Conservation (phyloP, 2,329 filamentous ascomycete genomes). For the Esteya vermicola region DNA sequence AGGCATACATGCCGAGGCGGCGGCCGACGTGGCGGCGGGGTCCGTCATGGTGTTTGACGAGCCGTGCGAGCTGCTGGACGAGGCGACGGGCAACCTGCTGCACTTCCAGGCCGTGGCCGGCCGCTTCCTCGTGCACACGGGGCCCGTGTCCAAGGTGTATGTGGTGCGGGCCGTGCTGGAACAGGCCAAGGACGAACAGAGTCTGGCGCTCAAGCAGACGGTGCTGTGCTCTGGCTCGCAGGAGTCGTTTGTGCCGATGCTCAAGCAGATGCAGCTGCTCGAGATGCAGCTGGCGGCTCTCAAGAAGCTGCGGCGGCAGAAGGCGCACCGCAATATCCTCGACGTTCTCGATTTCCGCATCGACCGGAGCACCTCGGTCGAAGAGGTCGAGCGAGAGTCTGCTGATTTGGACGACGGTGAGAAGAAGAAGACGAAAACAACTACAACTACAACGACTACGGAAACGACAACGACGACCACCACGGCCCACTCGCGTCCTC, state of each 20-base stretch:
- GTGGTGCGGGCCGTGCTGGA: constrained; percentile 55
- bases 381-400: constrained; percentile 1
- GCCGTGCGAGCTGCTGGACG: constrained; percentile 47
- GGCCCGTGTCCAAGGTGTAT: constrained; percentile 53
- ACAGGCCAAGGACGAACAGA: constrained; percentile 39
- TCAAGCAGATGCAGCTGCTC: constrained; percentile 61
- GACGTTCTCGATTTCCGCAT: constrained; percentile 76
- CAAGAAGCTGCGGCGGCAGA: constrained; percentile 60
- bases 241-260: constrained; percentile 52
- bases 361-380: constrained; percentile 21
- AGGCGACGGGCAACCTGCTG: constrained; percentile 45
- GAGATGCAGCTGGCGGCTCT: constrained; percentile 65
- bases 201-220: constrained; percentile 62
- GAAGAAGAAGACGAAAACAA: background rate
- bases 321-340: constrained; percentile 66
- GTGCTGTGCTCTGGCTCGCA: constrained; percentile 41
- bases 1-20: no score
- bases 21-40: constrained; percentile 18
- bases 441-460: background rate
- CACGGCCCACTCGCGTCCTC: constrained; percentile 20
- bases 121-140: constrained; percentile 50
- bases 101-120: constrained; percentile 59
- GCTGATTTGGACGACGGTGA: no score
- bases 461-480: constrained; percentile 3
- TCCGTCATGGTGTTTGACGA: constrained; percentile 52